phyloP scores from a whole-genome alignment of 1,284 basidiomycete genomes.

The Trichosporon sp. region DNA sequence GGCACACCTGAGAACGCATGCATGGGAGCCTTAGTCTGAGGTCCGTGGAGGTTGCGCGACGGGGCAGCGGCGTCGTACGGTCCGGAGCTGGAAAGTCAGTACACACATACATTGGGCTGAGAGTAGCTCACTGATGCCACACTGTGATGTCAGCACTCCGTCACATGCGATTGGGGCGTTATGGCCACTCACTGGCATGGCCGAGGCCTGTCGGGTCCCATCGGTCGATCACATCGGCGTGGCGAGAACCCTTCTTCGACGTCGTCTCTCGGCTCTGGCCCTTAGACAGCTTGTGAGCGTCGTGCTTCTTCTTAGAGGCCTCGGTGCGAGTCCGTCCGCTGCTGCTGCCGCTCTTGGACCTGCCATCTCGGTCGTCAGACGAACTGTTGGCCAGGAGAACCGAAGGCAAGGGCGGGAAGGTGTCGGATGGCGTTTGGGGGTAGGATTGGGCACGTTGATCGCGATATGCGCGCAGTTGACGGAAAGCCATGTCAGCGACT shows the following conservation, averaged over 20 bases:
- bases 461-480: conserved; percentile 1
- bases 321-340: conserved; percentile 6
- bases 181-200: conserved; percentile 46
- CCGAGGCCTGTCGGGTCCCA: conserved; percentile 57
- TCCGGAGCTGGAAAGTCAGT: conserved; percentile 43
- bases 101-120: neutral
- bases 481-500: conserved; percentile 10
- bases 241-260: conserved; percentile 51
- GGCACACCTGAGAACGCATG: conserved; percentile 44
- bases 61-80: conserved; percentile 57
- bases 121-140: conserved; percentile 54
- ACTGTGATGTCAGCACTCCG: conserved; percentile 36
- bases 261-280: conserved; percentile 37
- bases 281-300: conserved; percentile 17
- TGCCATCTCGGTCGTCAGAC: conserved; percentile 10
- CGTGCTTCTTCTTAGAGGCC: conserved; percentile 11
- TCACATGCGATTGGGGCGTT: neutral
- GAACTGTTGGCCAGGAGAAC: neutral
- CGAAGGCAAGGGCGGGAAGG: neutral
- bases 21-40: conserved; percentile 50
- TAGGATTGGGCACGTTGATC: conserved; percentile 15
- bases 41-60: conserved; percentile 52
- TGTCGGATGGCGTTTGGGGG: conserved; percentile 4
- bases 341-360: conserved; percentile 13
- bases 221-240: conserved; percentile 56